Conservation (phyloP, 2,329 filamentous ascomycete species). For the Volutella citrinella region DNA sequence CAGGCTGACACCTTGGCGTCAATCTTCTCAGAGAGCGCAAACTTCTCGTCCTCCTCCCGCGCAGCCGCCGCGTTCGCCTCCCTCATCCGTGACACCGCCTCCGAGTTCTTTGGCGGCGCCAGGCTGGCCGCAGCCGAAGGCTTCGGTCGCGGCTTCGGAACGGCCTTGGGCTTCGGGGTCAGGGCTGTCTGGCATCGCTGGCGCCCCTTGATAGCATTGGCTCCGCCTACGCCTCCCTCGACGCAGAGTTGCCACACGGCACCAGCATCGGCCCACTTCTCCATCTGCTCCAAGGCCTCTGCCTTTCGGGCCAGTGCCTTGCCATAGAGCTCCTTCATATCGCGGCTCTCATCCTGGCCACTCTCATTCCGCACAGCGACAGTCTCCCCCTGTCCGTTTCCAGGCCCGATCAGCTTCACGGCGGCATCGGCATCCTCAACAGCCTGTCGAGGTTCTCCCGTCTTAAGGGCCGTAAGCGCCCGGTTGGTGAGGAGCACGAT, state of each 20-base stretch:
- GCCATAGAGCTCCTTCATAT: conserved; percentile 90
- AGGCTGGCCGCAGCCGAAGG: conserved; percentile 38
- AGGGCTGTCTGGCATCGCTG: conserved; percentile 86
- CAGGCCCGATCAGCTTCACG: conserved; percentile 73
- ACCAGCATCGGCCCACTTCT: conserved; percentile 85
- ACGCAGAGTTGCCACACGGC: conserved; percentile 79
- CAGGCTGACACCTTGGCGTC: conserved; percentile 76
- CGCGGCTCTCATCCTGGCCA: conserved; percentile 62
- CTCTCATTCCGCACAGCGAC: conserved; percentile 65
- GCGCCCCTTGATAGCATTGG: conserved; percentile 78
- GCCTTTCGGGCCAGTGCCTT: conserved; percentile 94
- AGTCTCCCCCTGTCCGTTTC: conserved; percentile 74
- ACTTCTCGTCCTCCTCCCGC: conserved; percentile 86
- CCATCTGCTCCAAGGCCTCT: conserved; percentile 91
- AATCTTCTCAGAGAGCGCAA: conserved; percentile 81
- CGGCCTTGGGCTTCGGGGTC: conserved; percentile 60
- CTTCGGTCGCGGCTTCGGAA: conserved; percentile 43
- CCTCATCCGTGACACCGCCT: conserved; percentile 78
- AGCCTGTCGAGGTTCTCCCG: conserved; percentile 84
- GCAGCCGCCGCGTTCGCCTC: conserved; percentile 84
- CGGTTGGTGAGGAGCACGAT: conserved; percentile 92
- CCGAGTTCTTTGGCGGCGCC: conserved; percentile 54
- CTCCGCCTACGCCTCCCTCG: conserved; percentile 80
- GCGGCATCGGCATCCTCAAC: conserved; percentile 81
- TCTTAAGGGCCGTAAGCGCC: conserved; percentile 85